Base-by-base conservation (phyloP, 148 eudicot species). In the Heliamphora exappendiculata region DNA sequence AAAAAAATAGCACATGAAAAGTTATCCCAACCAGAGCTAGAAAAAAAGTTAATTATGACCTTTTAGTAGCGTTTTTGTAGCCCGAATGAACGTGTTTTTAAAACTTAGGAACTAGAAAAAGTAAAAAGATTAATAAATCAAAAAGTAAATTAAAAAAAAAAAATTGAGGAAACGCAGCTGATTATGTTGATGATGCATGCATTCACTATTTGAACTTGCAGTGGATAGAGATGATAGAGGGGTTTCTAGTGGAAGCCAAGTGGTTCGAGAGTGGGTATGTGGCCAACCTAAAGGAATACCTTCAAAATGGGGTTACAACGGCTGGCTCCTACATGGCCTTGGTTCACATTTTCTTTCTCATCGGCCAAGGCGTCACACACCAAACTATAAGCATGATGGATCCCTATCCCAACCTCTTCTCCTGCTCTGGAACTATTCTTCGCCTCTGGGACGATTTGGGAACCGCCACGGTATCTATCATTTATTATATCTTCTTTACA, bases 361-460 rank as follows among this genome's bases (percentile, higher is more conserved):
- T 87, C 0, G 89, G 89, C 0, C 54, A 87, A 65, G 82, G 78
- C 4, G 77, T 89, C 47, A 80, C 81, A 16, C 16, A 71, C 1
- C 51, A 78, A 28, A 83, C 75, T 14, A 20, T 80, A 19, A 44
- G 63, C 3, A 19, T 80, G 31, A 29, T 84, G 66, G 70, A 82
- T 3, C 85, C 81, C 57, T 75, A 87, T 47, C 93, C 89, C 1
- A 77, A 37, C 47, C 50, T 83, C 47, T 76, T 87, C 66, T 85
- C 86, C 41, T 72, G 80, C 11, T 65, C 84, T 0, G 90, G 89
- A 2, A 66, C 85, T 7, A 84, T 89, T 81, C 85, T 86, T 76
- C 85, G 88, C 2, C 86, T 89, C 34, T 87, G 87, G 84, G 85
- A 89, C 75, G 93, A 89, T 78, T 37, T 86, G 1, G 93, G 93